Conservation (phyloP, 768 basidiomycete genomes). For the Favolaschia claudopus region DNA sequence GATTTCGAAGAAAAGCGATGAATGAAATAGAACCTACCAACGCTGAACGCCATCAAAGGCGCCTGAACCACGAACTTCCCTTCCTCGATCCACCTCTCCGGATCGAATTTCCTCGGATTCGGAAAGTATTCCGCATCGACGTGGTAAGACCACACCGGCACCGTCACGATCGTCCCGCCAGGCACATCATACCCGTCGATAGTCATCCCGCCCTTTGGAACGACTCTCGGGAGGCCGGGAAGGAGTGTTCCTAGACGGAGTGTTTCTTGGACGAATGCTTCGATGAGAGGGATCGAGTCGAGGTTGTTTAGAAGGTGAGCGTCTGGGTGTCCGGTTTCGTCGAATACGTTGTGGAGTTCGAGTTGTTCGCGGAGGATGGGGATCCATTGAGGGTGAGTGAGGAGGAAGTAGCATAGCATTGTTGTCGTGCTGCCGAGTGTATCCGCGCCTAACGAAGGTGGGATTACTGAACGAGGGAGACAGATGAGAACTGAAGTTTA, state of each 20-base stretch:
- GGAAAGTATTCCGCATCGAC: background rate
- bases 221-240: background rate
- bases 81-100: slow-evolving; percentile 3
- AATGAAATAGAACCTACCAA: background rate
- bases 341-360: slow-evolving; percentile 80
- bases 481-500: no score
- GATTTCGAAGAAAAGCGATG: no score
- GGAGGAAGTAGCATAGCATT: no score
- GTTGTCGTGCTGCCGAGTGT: no score
- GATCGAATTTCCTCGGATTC: background rate
- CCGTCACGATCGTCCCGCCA: background rate
- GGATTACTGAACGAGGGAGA: no score
- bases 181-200: background rate
- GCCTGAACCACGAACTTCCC: background rate
- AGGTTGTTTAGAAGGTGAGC: background rate
- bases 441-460: no score
- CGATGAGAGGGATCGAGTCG: background rate
- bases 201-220: background rate
- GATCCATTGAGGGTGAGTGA: slow-evolving; percentile 80
- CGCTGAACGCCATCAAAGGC: background rate
- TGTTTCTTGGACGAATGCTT: background rate
- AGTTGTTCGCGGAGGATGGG: slow-evolving; percentile 89
- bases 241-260: background rate
- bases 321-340: slow-evolving; percentile 86
- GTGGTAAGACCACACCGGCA: slow-evolving; percentile 1